Conservation (phyloP, 1,284 basidiomycete genomes). For the Sanguinoderma infundibulare region DNA sequence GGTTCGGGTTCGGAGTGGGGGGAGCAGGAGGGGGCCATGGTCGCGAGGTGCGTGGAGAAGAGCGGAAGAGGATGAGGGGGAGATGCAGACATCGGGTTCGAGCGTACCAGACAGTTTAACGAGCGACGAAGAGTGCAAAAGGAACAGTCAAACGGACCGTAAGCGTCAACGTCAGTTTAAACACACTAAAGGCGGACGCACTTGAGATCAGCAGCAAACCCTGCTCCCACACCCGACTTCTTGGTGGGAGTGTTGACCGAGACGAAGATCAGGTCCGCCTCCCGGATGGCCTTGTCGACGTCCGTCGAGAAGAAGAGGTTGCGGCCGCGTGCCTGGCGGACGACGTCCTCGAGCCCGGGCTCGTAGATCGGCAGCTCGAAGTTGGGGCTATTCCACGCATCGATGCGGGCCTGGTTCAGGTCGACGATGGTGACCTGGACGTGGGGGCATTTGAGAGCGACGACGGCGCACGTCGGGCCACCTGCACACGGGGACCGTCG, state of each 20-base stretch:
- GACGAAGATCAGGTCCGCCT: slow-evolving; percentile 92
- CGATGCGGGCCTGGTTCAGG: slow-evolving; percentile 92
- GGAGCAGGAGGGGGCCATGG: neutral
- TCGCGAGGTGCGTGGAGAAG: slow-evolving; percentile 3
- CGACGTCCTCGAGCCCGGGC: slow-evolving; percentile 94
- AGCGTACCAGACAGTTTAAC: neutral
- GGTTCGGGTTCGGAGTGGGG: too few species aligned
- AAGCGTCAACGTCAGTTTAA: neutral
- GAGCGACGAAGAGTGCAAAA: neutral
- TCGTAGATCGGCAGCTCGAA: slow-evolving; percentile 93
- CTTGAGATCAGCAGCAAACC: slow-evolving; percentile 98
- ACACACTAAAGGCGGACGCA: slow-evolving; percentile 40
- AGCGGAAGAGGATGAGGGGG: neutral
- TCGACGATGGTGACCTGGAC: slow-evolving; percentile 98
- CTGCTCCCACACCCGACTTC: slow-evolving; percentile 96
- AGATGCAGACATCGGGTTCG: neutral
- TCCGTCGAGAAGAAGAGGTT: slow-evolving; percentile 99
- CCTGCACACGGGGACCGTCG: slow-evolving; percentile 47
- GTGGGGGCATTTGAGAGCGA: slow-evolving; percentile 94
- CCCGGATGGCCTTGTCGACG: slow-evolving; percentile 90
- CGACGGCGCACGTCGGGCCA: slow-evolving; percentile 94
- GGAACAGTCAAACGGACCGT: neutral
- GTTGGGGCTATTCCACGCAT: slow-evolving; percentile 91
- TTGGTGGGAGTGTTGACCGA: slow-evolving; percentile 98
- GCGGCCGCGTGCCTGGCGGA: slow-evolving; percentile 85